Base-by-base conservation (phyloP, 2,329 filamentous ascomycete genomes). In the Diaporthe aspalathi region DNA sequence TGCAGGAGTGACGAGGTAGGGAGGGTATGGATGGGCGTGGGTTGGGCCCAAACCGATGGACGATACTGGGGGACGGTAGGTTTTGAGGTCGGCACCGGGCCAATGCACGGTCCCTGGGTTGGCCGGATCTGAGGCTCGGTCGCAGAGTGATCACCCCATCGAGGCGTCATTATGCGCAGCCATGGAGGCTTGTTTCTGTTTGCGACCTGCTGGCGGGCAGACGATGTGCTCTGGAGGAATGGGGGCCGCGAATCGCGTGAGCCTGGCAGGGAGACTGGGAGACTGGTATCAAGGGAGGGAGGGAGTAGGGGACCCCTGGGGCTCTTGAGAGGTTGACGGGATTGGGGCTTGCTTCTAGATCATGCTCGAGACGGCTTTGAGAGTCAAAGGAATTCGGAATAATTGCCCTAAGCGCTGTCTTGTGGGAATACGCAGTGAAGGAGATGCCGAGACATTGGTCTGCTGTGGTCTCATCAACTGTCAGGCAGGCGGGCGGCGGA, bases 61-160 rank as follows among this genome's bases (percentile, higher is more conserved):
- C 60, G 43, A n/a, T 27, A 20, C 45, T 35, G 57, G 43, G 16
- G 27, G 57, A 35, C 45, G 57, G 57, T 32, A 47, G 57, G 40
- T 47, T 62, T 40, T 47, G 43, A 47, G 54, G 57, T 62, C 17
- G 57, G 57, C 40, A 62, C 47, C 40, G 57, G 57, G 24, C 57
- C n/a, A 62, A 62, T 62, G 57, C 57, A 29, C 40, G 40, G 57
- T n/a, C 32, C 24, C 40, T 62, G 57, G 57, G n/a, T 62, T 63
- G 57, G 57, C 43, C 20, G 43, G 57, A 20, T 29, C 27, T 29
- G 38, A 49, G 43, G 57, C 43, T 47, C 57, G 57, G 57, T 49
- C 57, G 57, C 57, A 63, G 57, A 63, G 57, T 7, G 45, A 49
- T 68, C 66, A 56, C 50, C 65, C 22, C 65, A 67, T 56, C 29